phyloP scores from a whole-genome alignment of 441 rosid genomes.

The Rhodomyrtus psidioides region DNA sequence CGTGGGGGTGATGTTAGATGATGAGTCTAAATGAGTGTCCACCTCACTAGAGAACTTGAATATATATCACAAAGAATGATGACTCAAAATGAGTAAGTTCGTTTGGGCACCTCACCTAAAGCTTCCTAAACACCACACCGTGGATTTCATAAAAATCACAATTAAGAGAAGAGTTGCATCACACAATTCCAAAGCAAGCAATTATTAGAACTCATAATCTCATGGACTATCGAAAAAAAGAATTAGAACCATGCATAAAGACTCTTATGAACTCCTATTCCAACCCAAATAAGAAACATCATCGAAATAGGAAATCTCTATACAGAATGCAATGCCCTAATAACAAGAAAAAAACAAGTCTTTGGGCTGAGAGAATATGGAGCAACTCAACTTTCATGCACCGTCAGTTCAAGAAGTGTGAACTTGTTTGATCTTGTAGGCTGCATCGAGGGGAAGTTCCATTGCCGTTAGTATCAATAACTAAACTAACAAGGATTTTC shows the following conservation, averaged over 20 bases:
- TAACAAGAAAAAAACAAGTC: background rate
- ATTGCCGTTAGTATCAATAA: background rate
- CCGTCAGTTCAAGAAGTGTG: background rate
- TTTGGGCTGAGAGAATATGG: background rate
- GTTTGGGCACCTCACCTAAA: background rate
- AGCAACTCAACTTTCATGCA: background rate
- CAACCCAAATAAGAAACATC: background rate
- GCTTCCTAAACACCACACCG: background rate
- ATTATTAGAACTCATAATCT: background rate
- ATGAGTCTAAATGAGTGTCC: background rate
- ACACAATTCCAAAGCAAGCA: background rate
- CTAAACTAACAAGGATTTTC: background rate
- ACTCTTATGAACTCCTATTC: background rate
- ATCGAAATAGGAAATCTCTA: background rate
- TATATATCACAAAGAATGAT: background rate
- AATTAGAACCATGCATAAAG: background rate
- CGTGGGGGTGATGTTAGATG: background rate
- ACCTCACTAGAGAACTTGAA: background rate
- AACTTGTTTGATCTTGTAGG: background rate
- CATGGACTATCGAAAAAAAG: background rate
- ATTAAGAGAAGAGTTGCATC: background rate
- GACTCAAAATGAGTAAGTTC: background rate
- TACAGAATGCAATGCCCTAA: background rate
- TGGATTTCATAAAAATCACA: background rate
- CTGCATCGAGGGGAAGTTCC: background rate